Evolutionary conservation across 2,329 filamentous ascomycete species (phyloP), one percentile per base, ranked within the genome.

Genomic region (Botrytis paeoniae): DNA sequence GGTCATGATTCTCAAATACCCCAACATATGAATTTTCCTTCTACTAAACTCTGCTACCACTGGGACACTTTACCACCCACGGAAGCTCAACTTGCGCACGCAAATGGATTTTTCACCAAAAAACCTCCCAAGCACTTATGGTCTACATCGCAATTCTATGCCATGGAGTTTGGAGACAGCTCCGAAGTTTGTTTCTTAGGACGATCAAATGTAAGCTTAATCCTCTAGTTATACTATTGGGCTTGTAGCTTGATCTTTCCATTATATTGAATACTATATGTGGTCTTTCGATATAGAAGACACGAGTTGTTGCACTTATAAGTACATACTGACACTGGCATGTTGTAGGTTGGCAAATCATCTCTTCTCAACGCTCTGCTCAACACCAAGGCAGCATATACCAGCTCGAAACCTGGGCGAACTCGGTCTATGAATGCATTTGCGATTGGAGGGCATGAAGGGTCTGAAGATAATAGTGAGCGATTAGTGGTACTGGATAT

Each of bases 401-500:
- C 89, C 0, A 88, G 86, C 6, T 86, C 85, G 4, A 88, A 87
- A 29, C 88, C 89, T 0, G 91, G 91, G 0, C 84, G 87, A 63
- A 93, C 91, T 9, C 84, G 84, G 74, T 86, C 87, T 29, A 91
- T 93, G 88, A 91, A 92, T 75, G 88, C 88, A 0, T 92, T 90
- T 79, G 87, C 86, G 3, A 84, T 92, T 32, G 85, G 88, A n/a
- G 64, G 85, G 81, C 71, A 69, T 32, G 74, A 77, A 41, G 65
- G 48, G 9, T 59, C 65, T 25, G 76, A 79, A 32, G 72, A 79
- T 41, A 74, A 75, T 8, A 76, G 75, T 51, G 78, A 79, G 32
- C 77, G 79, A 68, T 78, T 92, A 41, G 85, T 90, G 0, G 84
- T 93, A 48, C 83, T 93, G 32, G 91, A 93, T 80, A 91, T 91